These are phyloP conservation scores for Echinosophora koreensis DNA, from an alignment of 306 rosid genomes.

Conservation along the genomic window DNA sequence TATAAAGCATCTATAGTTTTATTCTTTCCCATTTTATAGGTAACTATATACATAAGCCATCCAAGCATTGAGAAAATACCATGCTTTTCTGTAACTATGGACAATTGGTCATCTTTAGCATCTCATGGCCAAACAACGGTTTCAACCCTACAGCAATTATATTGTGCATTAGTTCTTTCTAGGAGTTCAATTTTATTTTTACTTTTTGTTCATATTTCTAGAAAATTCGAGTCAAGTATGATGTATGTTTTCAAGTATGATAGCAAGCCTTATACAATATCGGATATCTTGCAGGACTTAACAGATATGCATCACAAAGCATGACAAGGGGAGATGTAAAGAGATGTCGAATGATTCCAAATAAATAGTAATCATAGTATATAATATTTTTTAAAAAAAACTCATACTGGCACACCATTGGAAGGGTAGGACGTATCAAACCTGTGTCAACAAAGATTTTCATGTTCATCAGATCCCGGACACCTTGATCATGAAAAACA, in stretches of 20 bases:
- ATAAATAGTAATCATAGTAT: neutral
- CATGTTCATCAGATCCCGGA: conserved; percentile 94
- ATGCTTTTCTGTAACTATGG: neutral
- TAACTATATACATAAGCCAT: conserved; percentile 11
- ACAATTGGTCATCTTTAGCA: conserved; percentile 7
- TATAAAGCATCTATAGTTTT: neutral
- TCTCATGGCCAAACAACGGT: neutral
- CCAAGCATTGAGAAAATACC: neutral
- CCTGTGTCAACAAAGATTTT: conserved; percentile 99
- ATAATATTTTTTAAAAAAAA: conserved; percentile 9
- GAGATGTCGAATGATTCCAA: conserved; percentile 22
- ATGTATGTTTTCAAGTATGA: neutral
- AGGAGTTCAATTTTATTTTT: neutral
- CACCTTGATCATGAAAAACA: conserved; percentile 93
- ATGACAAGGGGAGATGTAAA: neutral
- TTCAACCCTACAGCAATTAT: conserved; percentile 24
- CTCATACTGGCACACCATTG: conserved; percentile 20
- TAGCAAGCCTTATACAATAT: neutral
- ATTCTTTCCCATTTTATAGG: conserved; percentile 16
- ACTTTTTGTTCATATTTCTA: neutral
- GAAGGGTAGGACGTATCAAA: conserved; percentile 36
- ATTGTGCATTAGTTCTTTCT: conserved; percentile 12
- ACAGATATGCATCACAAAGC: conserved; percentile 33
- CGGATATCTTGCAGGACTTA: neutral
- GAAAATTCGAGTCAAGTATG: neutral